Percentiles rank a stretch among this genome's conserved stretches.
phyloP scores from a whole-genome alignment of 78 protist species.

The Parvularia atlantis region DNA sequence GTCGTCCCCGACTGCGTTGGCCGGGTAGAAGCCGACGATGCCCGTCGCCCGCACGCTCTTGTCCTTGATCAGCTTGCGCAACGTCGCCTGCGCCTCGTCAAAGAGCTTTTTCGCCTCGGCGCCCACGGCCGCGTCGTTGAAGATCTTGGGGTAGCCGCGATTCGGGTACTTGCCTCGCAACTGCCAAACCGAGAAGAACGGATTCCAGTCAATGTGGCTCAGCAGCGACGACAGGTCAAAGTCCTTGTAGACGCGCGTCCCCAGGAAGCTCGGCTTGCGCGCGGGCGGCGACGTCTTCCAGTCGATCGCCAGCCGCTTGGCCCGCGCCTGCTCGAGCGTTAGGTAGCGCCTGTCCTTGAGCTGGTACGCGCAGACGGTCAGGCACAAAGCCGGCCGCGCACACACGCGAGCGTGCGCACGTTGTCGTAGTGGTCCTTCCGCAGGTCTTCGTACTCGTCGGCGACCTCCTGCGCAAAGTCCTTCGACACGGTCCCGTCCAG shows the following conservation, averaged over 20 bases:
- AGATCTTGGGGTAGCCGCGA: constrained; percentile 91
- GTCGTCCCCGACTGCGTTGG: constrained; percentile 84
- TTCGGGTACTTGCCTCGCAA: constrained; percentile 94
- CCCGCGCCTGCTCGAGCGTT: constrained; percentile 71
- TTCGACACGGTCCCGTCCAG: constrained; percentile 41
- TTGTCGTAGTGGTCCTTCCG: constrained; percentile 40
- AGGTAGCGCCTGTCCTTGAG: constrained; percentile 69
- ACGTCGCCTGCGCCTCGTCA: constrained; percentile 78
- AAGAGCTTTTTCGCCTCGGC: constrained; percentile 77
- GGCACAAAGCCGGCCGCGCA: no score
- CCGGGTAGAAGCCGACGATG: constrained; percentile 81
- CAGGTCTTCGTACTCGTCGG: constrained; percentile 64
- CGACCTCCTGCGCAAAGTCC: constrained; percentile 56
- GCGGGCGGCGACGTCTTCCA: constrained; percentile 29
- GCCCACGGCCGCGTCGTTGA: constrained; percentile 87
- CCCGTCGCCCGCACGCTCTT: constrained; percentile 41
- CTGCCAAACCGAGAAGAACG: constrained; percentile 82
- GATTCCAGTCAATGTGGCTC: constrained; percentile 92
- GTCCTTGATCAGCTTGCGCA: constrained; percentile 44
- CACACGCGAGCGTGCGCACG: background rate
- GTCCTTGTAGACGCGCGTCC: constrained; percentile 20
- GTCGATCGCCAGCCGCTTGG: constrained; percentile 21
- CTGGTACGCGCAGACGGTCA: no score
- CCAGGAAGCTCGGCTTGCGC: background rate
- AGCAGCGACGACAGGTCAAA: constrained; percentile 60